Conservation (phyloP, 192 early-diverging fungal species). For the Funneliformis mosseae region DNA sequence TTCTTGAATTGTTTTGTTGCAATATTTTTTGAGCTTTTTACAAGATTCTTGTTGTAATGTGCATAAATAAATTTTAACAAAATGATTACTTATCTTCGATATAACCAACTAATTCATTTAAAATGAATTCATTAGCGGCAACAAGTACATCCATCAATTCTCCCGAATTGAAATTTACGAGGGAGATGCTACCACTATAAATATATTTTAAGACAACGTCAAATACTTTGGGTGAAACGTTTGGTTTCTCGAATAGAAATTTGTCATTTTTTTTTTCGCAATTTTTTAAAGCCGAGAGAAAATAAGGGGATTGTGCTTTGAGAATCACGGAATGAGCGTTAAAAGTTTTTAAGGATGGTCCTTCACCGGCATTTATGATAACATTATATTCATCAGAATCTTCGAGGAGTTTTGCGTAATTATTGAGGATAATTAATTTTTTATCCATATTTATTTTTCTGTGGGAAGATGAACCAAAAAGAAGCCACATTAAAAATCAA, state of each 20-base stretch:
- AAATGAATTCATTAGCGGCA: background rate
- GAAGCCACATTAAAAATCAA: no score
- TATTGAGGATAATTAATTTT: background rate
- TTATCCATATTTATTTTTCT: no score
- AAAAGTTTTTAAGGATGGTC: background rate
- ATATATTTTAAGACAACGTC: conserved; percentile 9
- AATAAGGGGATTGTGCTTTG: conserved; percentile 13
- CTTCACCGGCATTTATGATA: conserved; percentile 10
- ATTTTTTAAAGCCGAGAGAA: conserved; percentile 7
- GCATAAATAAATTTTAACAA: background rate
- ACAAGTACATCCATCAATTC: background rate
- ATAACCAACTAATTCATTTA: background rate
- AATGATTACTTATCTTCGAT: background rate
- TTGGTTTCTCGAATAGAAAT: conserved; percentile 5
- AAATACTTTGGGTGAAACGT: background rate
- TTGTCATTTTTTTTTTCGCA: background rate
- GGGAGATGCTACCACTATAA: background rate
- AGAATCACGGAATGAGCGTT: conserved; percentile 5
- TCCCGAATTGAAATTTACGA: background rate
- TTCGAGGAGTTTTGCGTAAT: conserved; percentile 9
- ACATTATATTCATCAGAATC: background rate
- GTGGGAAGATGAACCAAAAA: no score
- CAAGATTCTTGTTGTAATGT: background rate
- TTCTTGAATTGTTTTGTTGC: background rate
- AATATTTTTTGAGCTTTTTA: background rate